Percentiles rank a stretch among this genome's conserved stretches.
Conservation (phyloP, 495 filamentous ascomycete genomes). For the Ramalina intermedia region DNA sequence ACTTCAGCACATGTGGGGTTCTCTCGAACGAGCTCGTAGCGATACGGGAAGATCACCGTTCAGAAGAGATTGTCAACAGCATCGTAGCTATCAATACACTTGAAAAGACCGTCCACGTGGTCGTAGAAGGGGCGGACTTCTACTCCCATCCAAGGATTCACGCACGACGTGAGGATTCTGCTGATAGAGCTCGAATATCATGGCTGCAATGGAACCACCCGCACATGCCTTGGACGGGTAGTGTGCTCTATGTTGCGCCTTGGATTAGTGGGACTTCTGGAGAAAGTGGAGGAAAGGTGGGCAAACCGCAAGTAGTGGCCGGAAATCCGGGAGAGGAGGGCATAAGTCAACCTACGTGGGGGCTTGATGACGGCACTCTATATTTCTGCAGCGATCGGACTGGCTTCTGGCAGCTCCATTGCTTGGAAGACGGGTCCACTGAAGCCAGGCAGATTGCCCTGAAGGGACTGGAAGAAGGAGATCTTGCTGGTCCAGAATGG, state of each 20-base stretch:
- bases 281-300: conserved; percentile 5
- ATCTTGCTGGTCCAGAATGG: conserved; percentile 28
- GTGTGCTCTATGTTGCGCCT: conserved; percentile 25
- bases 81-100: conserved; percentile 24
- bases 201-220: conserved; percentile 40
- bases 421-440: conserved; percentile 9
- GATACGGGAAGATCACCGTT: conserved; percentile 30
- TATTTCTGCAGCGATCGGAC: conserved; percentile 29
- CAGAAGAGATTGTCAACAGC: conserved; percentile 20
- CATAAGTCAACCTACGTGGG: conserved; percentile 28
- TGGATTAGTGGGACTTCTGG: conserved; percentile 19
- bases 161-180: conserved; percentile 21
- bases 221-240: conserved; percentile 33
- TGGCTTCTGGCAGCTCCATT: conserved; percentile 30
- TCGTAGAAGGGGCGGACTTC: conserved; percentile 31
- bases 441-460: conserved; percentile 13
- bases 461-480: conserved; percentile 23
- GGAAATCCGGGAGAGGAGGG: conserved; percentile 19
- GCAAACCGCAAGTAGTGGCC: conserved; percentile 10
- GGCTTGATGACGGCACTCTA: conserved; percentile 27
- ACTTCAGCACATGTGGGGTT: conserved; percentile 25
- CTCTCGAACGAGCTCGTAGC: conserved; percentile 25
- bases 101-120: conserved; percentile 10
- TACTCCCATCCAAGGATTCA: conserved; percentile 34
- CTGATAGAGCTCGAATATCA: conserved; percentile 13